phyloP scores from a whole-genome alignment of 805 yeast species.

The Helenozyma rhizophorensis region DNA sequence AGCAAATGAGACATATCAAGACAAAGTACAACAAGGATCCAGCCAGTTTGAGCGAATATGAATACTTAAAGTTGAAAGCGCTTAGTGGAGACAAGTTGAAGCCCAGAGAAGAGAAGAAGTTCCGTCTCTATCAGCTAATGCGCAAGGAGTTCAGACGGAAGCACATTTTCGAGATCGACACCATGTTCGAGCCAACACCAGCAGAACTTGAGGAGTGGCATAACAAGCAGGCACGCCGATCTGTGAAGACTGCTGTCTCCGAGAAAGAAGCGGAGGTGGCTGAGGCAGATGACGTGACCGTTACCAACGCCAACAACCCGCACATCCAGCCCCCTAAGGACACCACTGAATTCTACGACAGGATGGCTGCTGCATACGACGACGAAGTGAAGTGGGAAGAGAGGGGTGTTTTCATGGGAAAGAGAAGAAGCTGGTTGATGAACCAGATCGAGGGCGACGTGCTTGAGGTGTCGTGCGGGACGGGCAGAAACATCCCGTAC shows the following conservation, averaged over 20 bases:
- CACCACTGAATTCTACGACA: constrained; percentile 75
- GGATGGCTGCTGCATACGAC: constrained; percentile 77
- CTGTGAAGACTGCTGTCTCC: constrained; percentile 21
- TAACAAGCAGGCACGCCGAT: constrained; percentile 26
- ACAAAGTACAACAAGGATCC: constrained; percentile 34
- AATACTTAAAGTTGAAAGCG: constrained; percentile 57
- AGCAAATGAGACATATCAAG: constrained; percentile 45
- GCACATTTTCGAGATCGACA: constrained; percentile 28
- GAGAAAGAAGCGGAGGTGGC: constrained; percentile 13
- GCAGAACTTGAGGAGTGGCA: constrained; percentile 41
- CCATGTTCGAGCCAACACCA: constrained; percentile 38
- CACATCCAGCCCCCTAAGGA: constrained; percentile 67
- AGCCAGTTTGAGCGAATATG: constrained; percentile 53
- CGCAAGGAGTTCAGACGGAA: constrained; percentile 40
- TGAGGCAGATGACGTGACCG: constrained; percentile 9
- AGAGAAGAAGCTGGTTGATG: constrained; percentile 76
- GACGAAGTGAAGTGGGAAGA: constrained; percentile 74
- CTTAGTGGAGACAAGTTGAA: constrained; percentile 53
- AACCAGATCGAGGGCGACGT: constrained; percentile 80
- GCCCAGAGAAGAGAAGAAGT: constrained; percentile 59
- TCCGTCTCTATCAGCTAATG: constrained; percentile 56
- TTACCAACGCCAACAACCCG: constrained; percentile 36
- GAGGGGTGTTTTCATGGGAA: constrained; percentile 52
- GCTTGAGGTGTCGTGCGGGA: constrained; percentile 91
- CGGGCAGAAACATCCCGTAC: constrained; percentile 87